Percentiles rank a stretch among this genome's conserved stretches.
These are phyloP conservation scores for Ceratocystis cacaofunesta DNA, from an alignment of 2,329 filamentous ascomycete genomes.

Conservation along the genomic window DNA sequence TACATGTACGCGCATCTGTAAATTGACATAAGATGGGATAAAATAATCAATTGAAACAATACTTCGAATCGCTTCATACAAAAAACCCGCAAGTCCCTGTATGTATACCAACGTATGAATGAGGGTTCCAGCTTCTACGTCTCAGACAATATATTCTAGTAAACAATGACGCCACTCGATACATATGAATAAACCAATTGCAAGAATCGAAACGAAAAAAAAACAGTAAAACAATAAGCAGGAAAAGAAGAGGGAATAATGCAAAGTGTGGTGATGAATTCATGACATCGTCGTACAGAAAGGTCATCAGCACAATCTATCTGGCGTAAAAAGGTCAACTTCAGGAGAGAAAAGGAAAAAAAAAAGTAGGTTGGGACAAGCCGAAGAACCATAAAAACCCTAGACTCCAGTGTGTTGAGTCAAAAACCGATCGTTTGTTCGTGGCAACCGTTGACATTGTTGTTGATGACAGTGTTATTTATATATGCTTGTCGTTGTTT, in stretches of 20 bases:
- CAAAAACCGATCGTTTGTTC: background rate
- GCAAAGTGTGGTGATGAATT: conserved; percentile 4
- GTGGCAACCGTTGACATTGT: background rate
- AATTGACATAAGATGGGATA: background rate
- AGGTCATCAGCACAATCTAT: conserved; percentile 4
- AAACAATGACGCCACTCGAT: conserved; percentile 3
- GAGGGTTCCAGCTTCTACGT: background rate
- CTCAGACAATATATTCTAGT: conserved; percentile 1
- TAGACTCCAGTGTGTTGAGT: background rate
- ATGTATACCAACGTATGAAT: background rate
- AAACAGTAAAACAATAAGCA: background rate
- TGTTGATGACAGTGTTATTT: background rate
- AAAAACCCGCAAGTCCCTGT: background rate
- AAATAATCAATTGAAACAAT: background rate
- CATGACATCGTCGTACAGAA: conserved; percentile 3
- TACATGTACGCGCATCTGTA: no score
- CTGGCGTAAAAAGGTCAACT: conserved; percentile 3
- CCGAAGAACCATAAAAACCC: background rate
- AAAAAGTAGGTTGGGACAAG: background rate
- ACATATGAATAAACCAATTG: background rate
- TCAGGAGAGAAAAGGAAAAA: background rate
- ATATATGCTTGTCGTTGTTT: conserved; percentile 6
- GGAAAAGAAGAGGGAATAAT: conserved; percentile 6
- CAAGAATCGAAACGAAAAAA: background rate
- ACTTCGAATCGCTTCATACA: background rate